Base-by-base conservation (phyloP, 2,329 filamentous ascomycete genomes). In the Fusarium succisae region DNA sequence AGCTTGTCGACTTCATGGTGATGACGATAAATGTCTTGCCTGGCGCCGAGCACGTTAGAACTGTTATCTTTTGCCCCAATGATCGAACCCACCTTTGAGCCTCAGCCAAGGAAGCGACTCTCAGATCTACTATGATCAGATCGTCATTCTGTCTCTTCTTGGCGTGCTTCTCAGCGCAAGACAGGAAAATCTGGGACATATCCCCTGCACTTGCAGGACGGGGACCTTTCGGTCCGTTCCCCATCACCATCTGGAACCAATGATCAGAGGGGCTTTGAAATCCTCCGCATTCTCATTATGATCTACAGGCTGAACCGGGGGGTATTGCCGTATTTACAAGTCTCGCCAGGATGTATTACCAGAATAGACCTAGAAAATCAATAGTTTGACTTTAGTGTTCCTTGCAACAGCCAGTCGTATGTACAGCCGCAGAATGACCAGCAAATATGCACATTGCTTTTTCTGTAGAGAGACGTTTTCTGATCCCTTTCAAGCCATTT, bases 351-450 rank as follows among this genome's bases (percentile, higher is more conserved):
- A 50, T 12, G 12, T 14, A 28, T 39, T 45, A 17, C 65, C 59
- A 17, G 20, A 70, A 50, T 6, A 17, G 43, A 14, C 20, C 26
- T 70, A 69, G 67, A 4, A 13, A 20, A 55, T 69, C 59, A 17
- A 61, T 62, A 69, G 66, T 67, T 26, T 67, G 17, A 18, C 22
- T 28, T 28, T 66, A 65, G 57, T 53, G 47, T 47, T 28, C 44
- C 18, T 15, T 15, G 2, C 3, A 57, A 37, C 26, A 65, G 10
- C 64, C 50, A 65, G 26, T 66, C 18, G 43, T 28, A 32, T 24
- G 7, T 1, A 15, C 22, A n/a, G 28, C 22, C n/a, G 8, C 37
- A 39, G 6, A 32, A 44, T 39, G 28, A 4, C n/a, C 8, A 10
- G 14, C 51, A 55, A 55, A n/a, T 12, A 12, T 17, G 7, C 20